These are phyloP conservation scores for Synchytrium microbalum DNA, from an alignment of 371 early-diverging fungal genomes.

Conservation along the genomic window DNA sequence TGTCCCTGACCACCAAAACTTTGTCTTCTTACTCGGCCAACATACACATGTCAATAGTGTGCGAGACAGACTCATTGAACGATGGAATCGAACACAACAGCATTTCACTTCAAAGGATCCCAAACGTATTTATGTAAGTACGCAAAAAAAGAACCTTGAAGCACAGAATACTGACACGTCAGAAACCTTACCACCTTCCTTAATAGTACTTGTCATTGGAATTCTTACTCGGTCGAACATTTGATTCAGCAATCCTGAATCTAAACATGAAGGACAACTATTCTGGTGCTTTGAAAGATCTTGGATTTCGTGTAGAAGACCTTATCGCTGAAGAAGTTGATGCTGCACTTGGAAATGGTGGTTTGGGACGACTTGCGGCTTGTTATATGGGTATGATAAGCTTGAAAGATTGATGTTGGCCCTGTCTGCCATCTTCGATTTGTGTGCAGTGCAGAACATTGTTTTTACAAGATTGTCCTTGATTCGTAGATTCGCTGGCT, in stretches of 20 bases:
- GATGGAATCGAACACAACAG: conserved; percentile 83
- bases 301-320: conserved; percentile 85
- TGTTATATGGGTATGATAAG: conserved; percentile 35
- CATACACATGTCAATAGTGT: conserved; percentile 41
- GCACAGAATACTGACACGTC: too few relatives aligned
- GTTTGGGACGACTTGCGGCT: conserved; percentile 55
- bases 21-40: too few relatives aligned
- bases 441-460: too few relatives aligned
- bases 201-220: conserved; percentile 92
- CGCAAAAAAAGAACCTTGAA: too few relatives aligned
- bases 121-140: conserved; percentile 87
- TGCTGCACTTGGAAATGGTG: conserved; percentile 91
- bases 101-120: conserved; percentile 57
- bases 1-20: too few relatives aligned
- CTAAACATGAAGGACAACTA: conserved; percentile 66
- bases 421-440: too few relatives aligned
- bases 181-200: too few relatives aligned
- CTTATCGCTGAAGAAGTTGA: conserved; percentile 79
- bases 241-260: conserved; percentile 85
- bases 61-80: conserved; percentile 76
- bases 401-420: background rate
- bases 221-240: conserved; percentile 86
- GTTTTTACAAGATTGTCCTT: background rate
- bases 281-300: conserved; percentile 48
- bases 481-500: conserved; percentile 76